These are phyloP conservation scores for Tolypocladium paradoxum DNA, from an alignment of 2,329 filamentous ascomycete genomes.

Conservation along the genomic window DNA sequence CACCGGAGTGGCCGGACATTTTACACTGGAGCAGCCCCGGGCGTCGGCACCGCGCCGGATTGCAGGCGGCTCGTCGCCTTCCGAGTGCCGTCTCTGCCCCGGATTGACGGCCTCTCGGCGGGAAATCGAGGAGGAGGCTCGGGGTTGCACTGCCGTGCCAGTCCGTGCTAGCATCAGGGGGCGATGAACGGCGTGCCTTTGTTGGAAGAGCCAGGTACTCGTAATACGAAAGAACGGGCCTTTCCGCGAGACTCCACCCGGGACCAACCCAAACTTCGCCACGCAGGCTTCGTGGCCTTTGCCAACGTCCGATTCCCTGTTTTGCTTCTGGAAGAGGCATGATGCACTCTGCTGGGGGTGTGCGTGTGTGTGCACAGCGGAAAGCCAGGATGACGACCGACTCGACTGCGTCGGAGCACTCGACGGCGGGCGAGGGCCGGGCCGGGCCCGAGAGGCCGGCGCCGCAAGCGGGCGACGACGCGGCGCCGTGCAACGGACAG, in stretches of 20 bases:
- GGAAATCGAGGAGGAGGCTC: too few relatives aligned
- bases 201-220: too few relatives aligned
- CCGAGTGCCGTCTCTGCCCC: background rate
- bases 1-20: background rate
- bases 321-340: background rate
- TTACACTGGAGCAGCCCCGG: background rate
- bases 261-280: background rate
- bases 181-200: too few relatives aligned
- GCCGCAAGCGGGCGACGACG: background rate
- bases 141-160: too few relatives aligned
- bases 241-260: background rate
- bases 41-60: background rate
- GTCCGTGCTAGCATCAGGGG: too few relatives aligned
- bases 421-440: background rate
- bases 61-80: background rate
- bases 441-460: background rate
- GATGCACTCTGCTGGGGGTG: background rate
- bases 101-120: too few relatives aligned
- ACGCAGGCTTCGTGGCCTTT: too few relatives aligned
- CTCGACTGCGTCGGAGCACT: background rate
- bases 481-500: conserved; percentile 14
- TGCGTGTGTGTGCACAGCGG: background rate
- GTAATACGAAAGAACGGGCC: background rate
- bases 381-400: background rate
- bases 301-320: too few relatives aligned